Percentiles rank a stretch among this genome's conserved stretches.
Conservation (phyloP, 139 green algal genomes). For the Parachlorella kessleri region DNA sequence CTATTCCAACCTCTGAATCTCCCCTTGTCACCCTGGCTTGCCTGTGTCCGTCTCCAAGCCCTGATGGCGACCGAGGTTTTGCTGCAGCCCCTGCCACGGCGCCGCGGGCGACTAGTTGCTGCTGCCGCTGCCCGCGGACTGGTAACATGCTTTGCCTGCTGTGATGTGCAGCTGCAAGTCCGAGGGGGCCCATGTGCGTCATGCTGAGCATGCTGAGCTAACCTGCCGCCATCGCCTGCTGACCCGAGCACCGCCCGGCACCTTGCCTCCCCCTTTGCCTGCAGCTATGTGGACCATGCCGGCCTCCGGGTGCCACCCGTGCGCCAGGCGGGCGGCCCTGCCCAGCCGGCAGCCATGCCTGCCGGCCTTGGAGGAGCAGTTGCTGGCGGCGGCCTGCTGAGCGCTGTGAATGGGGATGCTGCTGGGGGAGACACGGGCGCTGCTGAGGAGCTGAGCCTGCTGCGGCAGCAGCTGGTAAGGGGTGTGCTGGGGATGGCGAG, state of each 20-base stretch:
- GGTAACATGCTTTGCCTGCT: not conserved
- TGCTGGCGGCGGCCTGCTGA: not conserved
- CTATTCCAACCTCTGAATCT: too few species aligned
- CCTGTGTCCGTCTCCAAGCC: too few species aligned
- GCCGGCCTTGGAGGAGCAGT: not conserved
- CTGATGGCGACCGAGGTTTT: too few species aligned
- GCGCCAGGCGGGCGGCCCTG: not conserved
- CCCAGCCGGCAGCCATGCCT: not conserved
- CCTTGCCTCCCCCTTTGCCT: too few species aligned
- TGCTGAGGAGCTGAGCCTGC: not conserved
- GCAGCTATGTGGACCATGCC: constrained; percentile 29
- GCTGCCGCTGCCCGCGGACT: too few species aligned
- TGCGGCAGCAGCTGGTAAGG: constrained; percentile 19
- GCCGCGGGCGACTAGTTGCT: too few species aligned
- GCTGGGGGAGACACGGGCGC: not conserved
- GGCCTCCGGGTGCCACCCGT: not conserved
- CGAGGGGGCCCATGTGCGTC: not conserved
- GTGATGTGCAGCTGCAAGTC: not conserved
- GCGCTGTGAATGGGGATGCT: not conserved
- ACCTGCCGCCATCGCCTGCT: too few species aligned
- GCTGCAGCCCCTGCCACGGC: too few species aligned
- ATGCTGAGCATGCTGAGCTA: too few species aligned
- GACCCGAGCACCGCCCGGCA: not conserved
- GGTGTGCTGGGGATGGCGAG: too few species aligned
- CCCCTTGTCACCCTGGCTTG: too few species aligned